A percentile compares a stretch with the other conserved stretches of the same genome.
These are phyloP conservation scores for Geosiphon pyriformis DNA, from an alignment of 192 early-diverging fungal species.

Conservation along the genomic window DNA sequence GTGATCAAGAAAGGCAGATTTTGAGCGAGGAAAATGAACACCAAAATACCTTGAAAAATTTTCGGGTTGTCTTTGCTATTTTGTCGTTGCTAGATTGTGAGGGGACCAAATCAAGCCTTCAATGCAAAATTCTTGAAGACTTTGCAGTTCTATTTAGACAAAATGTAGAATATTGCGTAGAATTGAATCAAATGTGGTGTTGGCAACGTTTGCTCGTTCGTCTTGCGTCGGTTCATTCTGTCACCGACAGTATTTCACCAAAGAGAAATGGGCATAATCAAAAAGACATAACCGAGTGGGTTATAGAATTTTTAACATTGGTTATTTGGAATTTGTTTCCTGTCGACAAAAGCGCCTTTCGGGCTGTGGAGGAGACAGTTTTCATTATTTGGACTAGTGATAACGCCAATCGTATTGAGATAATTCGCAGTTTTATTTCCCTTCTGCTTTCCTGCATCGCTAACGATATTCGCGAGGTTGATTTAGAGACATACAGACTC, in stretches of 20 bases:
- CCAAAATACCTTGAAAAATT: conserved; percentile 10
- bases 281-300: conserved; percentile 22
- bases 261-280: too few relatives aligned
- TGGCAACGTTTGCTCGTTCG: conserved; percentile 20
- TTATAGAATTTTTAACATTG: conserved; percentile 12
- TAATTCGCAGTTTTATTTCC: conserved; percentile 8
- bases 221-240: not conserved
- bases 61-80: conserved; percentile 12
- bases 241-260: not conserved
- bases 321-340: conserved; percentile 23
- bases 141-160: conserved; percentile 7
- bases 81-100: conserved; percentile 18
- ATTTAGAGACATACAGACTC: not conserved
- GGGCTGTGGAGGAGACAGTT: conserved; percentile 13
- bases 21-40: not conserved
- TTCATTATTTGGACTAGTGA: conserved; percentile 19
- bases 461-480: not conserved
- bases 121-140: conserved; percentile 21
- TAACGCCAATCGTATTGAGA: conserved; percentile 6
- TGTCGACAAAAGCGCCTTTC: not conserved
- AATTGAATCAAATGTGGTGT: conserved; percentile 11
- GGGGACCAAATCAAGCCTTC: conserved; percentile 1
- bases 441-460: conserved; percentile 1
- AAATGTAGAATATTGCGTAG: conserved; percentile 5
- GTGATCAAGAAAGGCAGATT: not conserved